Evolutionary conservation across 2,329 filamentous ascomycete species (phyloP), one percentile per base, ranked within the genome.

Genomic region (Trichoderma gracile): DNA sequence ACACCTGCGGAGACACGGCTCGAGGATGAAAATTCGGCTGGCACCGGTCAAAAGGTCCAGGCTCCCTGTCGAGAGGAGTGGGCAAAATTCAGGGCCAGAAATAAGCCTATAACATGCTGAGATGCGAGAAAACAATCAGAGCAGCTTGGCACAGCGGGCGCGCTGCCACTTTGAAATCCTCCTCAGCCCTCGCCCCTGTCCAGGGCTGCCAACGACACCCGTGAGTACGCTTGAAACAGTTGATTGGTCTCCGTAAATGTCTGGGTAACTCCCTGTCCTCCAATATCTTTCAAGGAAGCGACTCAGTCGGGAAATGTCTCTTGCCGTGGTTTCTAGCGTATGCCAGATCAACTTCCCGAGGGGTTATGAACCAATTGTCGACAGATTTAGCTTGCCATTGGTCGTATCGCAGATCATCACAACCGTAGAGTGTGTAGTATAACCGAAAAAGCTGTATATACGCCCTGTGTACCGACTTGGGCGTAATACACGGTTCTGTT

Each of bases 1-100:
- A 43, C 40, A 45, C 21, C 53, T 56, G 53, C 53, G 53, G 53
- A 56, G 53, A 56, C 40, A 25, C 40, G 53, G 40, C 53, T 45
- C 5, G 2, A 45, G 25, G 38, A 45, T 38, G 23, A 40, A 45
- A 17, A 27, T 33, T 6, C 23, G 10, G 21, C 23, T 25, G 53
- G 53, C 38, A 15, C 53, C 40, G 40, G 53, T 33, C 53, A 33
- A 21, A 56, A 42, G 53, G 19, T 15, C 9, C 53, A 56, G 21
- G 2, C 43, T 30, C n/a, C 40, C 53, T 43, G 23, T 30, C 43
- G 43, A 27, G 27, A 42, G 9, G n/a, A 57, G 42, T 33, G 12
- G 42, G 25, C 27, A 47, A 19, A 23, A 27, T 17, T 23, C 42
- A 46, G 42, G 54, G 2, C 42, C 12, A 33, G 12, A 19, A 3